phyloP scores from a whole-genome alignment of 208 protist species.

The Trypanosoma caninum region DNA sequence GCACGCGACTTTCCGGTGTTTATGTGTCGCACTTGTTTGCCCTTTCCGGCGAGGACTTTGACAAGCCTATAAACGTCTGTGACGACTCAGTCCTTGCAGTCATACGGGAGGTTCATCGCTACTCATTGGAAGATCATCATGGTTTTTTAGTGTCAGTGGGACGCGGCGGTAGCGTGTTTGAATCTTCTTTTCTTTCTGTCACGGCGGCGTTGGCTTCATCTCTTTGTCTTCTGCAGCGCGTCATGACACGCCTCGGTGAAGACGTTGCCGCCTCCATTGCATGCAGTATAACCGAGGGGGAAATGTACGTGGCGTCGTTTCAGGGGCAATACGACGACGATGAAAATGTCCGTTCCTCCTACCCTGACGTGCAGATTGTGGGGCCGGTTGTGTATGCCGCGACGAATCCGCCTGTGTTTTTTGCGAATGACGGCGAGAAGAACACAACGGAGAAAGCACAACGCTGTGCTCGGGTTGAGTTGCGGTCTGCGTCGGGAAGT shows the following conservation, averaged over 20 bases:
- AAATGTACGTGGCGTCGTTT: constrained; percentile 67
- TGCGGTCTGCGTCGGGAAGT: constrained; percentile 43
- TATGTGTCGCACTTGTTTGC: constrained; percentile 73
- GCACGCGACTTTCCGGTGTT: constrained; percentile 46
- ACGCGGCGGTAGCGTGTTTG: constrained; percentile 60
- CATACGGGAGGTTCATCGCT: constrained; percentile 78
- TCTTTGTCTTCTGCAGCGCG: constrained; percentile 80
- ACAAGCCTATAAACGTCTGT: constrained; percentile 27
- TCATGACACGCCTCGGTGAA: constrained; percentile 66
- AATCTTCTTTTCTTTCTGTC: constrained; percentile 70
- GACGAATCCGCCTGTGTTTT: constrained; percentile 41
- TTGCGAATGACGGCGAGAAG: neutral
- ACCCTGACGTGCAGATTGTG: constrained; percentile 71
- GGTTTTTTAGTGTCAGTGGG: constrained; percentile 68
- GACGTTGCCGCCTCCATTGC: constrained; percentile 47
- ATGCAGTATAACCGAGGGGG: constrained; percentile 64
- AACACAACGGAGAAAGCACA: neutral
- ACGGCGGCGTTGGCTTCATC: constrained; percentile 73
- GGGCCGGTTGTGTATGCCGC: constrained; percentile 68
- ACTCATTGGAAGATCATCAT: constrained; percentile 82
- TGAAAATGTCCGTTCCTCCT: constrained; percentile 71
- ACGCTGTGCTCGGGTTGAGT: constrained; percentile 49
- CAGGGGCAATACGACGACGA: constrained; percentile 84
- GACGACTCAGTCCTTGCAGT: constrained; percentile 40
- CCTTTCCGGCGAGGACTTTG: constrained; percentile 40